Evolutionary conservation across 805 yeast species (phyloP), one percentile per base, ranked within the genome.

Genomic region (Teunomyces stri): DNA sequence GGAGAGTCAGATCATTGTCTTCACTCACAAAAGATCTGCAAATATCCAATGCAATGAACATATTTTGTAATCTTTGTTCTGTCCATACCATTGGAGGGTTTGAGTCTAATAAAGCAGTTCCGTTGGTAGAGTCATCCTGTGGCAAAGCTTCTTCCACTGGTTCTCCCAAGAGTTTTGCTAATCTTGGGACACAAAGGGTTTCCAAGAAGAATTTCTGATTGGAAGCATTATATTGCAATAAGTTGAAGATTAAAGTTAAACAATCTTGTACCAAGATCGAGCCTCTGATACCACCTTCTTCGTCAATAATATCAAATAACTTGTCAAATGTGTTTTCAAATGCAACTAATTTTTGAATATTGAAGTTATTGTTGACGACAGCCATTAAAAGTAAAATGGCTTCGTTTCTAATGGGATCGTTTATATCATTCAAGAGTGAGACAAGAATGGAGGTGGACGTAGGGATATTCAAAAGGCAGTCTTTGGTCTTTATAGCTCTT

Each of bases 201-300:
- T 92, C 98, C 30, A 91, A 65, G 59, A 95, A 95, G 45, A 84
- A 76, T 49, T 85, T 87, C 62, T 94, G 99, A 64, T 94, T 95
- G 2, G 96, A 84, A 0, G 92, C 85, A 61, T 92, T 94, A 65
- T 84, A 90, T 52, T 81, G 81, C 42, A 94, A 66, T 37, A 94
- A 72, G 57, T 85, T 87, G 13, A 85, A 76, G 6, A 92, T 71
- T 40, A 94, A 68, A 0, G 89, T 80, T 45, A 95, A 69, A 63
- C 96, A 88, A 65, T 94, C 98, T 60, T 88, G 94, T 6, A 91
- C 96, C n/a, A 89, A 82, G 29, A 89, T 76, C 15, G 94, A 89
- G 7, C 96, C 97, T 45, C 90, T 77, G 12, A 89, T 76, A 3
- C 96, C 96, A 28, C 96, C 97, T 64, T 91, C 97, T 52, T 82